Percentiles rank a stretch among this genome's conserved stretches.
Evolutionary conservation across 176 grass and related monocot species (phyloP).

Genomic region (sorghum (Sorghum bicolor)): Sorghum_bicolor_NCBIv3 NC_012878.2:57479001-57479500

Average conservation of each 20-base stretch:
- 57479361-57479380: too few relatives aligned
- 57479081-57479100: slow-evolving; percentile 15
- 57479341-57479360: too few relatives aligned
- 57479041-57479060: neutral
- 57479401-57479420: slow-evolving; percentile 2
- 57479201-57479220: slow-evolving; percentile 27
- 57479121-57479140: slow-evolving; percentile 23
- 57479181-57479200: slow-evolving; percentile 24
- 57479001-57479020: too few relatives aligned
- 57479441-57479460: neutral
- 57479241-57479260: neutral
- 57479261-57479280: too few relatives aligned
- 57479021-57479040: too few relatives aligned
- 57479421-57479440: neutral
- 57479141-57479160: too few relatives aligned
- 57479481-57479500: neutral
- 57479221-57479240: slow-evolving; percentile 23
- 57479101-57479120: slow-evolving; percentile 6
- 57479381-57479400: slow-evolving; percentile 20
- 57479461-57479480: neutral
- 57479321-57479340: too few relatives aligned
- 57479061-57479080: neutral
- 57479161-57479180: neutral
- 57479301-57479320: too few relatives aligned
- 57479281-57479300: too few relatives aligned